A percentile compares a stretch with the other conserved stretches of the same genome.
These are phyloP conservation scores for Trichoderma atroviride DNA, from an alignment of 2,329 filamentous ascomycete species.

Conservation along the genomic window DNA sequence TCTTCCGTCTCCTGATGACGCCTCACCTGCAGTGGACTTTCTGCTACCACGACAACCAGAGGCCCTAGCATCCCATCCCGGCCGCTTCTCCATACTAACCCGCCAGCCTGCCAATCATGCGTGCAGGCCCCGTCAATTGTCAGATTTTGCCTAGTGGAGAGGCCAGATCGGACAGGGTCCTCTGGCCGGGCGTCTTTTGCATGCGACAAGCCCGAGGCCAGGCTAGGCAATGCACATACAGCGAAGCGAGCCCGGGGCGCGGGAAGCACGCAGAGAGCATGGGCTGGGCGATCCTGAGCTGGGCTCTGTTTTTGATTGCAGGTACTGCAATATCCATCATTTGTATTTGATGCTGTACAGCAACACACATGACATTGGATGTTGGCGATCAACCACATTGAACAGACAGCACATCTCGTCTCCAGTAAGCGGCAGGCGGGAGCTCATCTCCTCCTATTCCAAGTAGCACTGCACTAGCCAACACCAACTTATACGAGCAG, in stretches of 20 bases:
- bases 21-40: constrained; percentile 21
- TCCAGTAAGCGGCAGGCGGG: not conserved
- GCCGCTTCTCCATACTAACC: not conserved
- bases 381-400: not conserved
- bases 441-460: not conserved
- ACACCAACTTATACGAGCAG: not conserved
- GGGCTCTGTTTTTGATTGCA: constrained; percentile 3
- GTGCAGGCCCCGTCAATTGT: constrained; percentile 21
- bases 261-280: constrained; percentile 20
- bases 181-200: constrained; percentile 18
- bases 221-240: constrained; percentile 14
- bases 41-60: constrained; percentile 23
- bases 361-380: not conserved
- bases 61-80: constrained; percentile 10
- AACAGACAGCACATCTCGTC: not conserved
- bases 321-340: not conserved
- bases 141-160: constrained; percentile 23
- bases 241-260: constrained; percentile 19
- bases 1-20: constrained; percentile 23
- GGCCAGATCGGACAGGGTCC: constrained; percentile 21
- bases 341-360: not conserved
- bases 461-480: not conserved
- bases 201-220: constrained; percentile 9
- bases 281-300: constrained; percentile 18
- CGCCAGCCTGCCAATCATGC: constrained; percentile 14